These are phyloP conservation scores for Fusarium ramigenum DNA, from an alignment of 2,329 filamentous ascomycete genomes.

Conservation along the genomic window DNA sequence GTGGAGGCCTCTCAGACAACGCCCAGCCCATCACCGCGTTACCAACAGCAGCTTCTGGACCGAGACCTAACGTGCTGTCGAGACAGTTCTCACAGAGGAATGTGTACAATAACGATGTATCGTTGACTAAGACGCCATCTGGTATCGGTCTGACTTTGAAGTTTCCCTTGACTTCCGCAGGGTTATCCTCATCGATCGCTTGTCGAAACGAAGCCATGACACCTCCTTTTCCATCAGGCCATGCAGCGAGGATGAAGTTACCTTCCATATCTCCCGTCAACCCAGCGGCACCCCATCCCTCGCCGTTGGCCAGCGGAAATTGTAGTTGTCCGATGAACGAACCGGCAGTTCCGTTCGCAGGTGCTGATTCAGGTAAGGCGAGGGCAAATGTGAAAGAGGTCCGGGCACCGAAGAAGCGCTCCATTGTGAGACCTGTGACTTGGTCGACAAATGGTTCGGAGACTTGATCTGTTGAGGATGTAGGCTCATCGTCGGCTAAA, in stretches of 20 bases:
- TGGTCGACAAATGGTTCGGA: not conserved
- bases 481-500: conserved; percentile 1
- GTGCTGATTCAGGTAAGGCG: not conserved
- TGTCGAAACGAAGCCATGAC: conserved; percentile 15
- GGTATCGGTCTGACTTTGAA: conserved; percentile 7
- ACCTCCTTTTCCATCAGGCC: conserved; percentile 9
- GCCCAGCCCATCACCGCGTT: conserved; percentile 18
- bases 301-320: not conserved
- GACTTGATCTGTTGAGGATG: not conserved
- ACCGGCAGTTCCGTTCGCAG: not conserved
- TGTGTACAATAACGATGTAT: not conserved
- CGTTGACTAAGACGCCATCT: conserved; percentile 2
- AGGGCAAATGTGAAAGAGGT: not conserved
- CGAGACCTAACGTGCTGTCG: not conserved
- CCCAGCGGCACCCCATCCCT: conserved; percentile 10
- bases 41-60: not conserved
- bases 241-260: conserved; percentile 1
- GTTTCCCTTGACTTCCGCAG: not conserved
- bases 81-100: conserved; percentile 12
- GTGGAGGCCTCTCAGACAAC: not conserved
- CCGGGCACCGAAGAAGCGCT: not conserved
- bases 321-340: conserved; percentile 4
- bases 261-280: conserved; percentile 16
- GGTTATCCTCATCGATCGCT: conserved; percentile 11
- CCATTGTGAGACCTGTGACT: conserved; percentile 17